phyloP scores from a whole-genome alignment of 2,329 filamentous ascomycete species.

The Lasiodiplodia hormozganensis region DNA sequence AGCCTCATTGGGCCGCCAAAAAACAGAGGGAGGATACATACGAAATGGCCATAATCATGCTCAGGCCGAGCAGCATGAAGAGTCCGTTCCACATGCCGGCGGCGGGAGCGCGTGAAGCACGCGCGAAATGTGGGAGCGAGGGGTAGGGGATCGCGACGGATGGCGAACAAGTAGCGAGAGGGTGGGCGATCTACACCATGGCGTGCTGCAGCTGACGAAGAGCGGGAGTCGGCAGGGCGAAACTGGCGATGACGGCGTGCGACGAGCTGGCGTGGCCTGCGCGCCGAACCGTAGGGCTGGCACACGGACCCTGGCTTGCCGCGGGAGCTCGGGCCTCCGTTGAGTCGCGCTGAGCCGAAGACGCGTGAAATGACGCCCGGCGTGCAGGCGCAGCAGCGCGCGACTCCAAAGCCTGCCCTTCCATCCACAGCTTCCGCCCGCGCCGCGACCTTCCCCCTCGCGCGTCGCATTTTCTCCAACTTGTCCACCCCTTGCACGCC shows the following conservation, averaged over 20 bases:
- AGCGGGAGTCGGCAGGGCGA: constrained; percentile 13
- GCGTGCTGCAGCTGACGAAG: background rate
- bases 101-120: constrained; percentile 25
- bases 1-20: background rate
- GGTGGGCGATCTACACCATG: constrained; percentile 10
- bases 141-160: constrained; percentile 1
- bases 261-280: constrained; percentile 19
- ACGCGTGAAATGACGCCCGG: constrained; percentile 3
- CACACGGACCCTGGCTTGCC: background rate
- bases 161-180: background rate
- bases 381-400: constrained; percentile 10
- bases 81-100: constrained; percentile 65
- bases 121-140: background rate
- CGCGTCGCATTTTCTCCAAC: background rate
- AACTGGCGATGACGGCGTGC: constrained; percentile 23
- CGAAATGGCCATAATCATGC: constrained; percentile 71
- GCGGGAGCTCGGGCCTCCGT: constrained; percentile 3
- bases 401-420: constrained; percentile 6
- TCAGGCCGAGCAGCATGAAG: constrained; percentile 68
- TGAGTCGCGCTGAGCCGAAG: constrained; percentile 1
- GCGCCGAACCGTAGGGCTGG: constrained; percentile 19
- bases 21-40: constrained; percentile 45
- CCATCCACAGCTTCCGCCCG: constrained; percentile 24
- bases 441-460: background rate
- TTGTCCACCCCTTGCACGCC: background rate